Base-by-base conservation (phyloP, 257 asterid species). In the Striga asiatica region DNA sequence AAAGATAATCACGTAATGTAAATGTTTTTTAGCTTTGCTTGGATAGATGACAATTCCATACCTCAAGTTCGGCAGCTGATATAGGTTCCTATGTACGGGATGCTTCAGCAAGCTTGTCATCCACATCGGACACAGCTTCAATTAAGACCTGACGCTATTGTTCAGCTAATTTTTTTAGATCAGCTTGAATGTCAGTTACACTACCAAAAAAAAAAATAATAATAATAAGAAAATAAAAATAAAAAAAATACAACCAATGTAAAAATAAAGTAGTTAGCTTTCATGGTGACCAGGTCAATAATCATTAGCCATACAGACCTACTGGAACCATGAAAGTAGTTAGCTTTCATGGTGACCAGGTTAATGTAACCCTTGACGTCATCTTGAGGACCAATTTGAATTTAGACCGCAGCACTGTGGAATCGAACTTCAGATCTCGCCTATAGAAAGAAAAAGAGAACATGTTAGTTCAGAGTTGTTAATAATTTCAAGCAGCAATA, bases 401-500 rank as follows among this genome's bases (percentile, higher is more conserved):
- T 76, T 77, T 91, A 96, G 71, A 91, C 85, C 12, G 96, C 96
- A 78, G 94, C 98, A 35, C 83, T 76, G 63, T 91, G 96, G 70
- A 83, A 96, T 58, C 98, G 91, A 74, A 91, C 96, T 68, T 87
- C 87, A 60, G 89, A 27, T 65, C 98, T 81, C 55, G 96, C 92
- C 96, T 42, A 56, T 28, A 28, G 32, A 50, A 35, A 67, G 65
- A 66, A 60, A 49, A 50, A 52, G 34, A 25, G 50, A 13, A 42
- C 7, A 35, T 25, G 29, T 68, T 47, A 71, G 58, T 43, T 51
- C 53, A 42, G 8, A 19, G 65, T 23, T 50, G 62, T 24, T 55
- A 50, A 49, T 49, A 37, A 18, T 25, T 51, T 43, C 42, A 47
- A 29, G 56, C 16, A 18, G 27, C 18, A 48, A 39, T 7, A 23